These are phyloP conservation scores for Edaphochlamys debaryana DNA, from an alignment of 139 green algal genomes.

Conservation along the genomic window DNA sequence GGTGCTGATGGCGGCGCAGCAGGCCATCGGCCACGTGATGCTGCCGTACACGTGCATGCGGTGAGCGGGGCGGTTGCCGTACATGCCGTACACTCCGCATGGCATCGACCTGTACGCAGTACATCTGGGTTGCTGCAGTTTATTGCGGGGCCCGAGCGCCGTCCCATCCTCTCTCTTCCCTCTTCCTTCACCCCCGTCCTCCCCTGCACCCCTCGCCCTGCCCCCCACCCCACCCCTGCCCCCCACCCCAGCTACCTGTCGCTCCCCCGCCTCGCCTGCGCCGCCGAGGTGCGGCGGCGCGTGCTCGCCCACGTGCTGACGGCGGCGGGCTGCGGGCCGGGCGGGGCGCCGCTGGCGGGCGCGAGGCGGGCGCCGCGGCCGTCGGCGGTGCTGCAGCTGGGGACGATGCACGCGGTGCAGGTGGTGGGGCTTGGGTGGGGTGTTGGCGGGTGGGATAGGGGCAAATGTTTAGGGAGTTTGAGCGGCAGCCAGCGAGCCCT, in stretches of 20 bases:
- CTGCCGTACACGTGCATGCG: conserved; percentile 24
- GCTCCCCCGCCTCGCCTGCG: conserved; percentile 14
- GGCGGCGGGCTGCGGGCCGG: not conserved
- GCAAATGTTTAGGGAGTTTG: too few species aligned
- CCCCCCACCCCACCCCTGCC: not conserved
- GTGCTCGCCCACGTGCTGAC: conserved; percentile 10
- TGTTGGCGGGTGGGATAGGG: too few species aligned
- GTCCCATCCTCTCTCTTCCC: not conserved
- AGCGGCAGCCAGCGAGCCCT: too few species aligned
- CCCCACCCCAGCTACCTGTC: conserved; percentile 24
- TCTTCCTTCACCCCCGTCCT: not conserved
- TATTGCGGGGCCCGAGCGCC: too few species aligned
- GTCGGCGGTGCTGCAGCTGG: conserved; percentile 28
- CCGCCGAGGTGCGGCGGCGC: not conserved
- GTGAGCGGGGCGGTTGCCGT: not conserved
- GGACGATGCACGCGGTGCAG: conserved; percentile 22
- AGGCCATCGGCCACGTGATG: conserved; percentile 35
- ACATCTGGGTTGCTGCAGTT: too few species aligned
- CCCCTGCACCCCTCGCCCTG: not conserved
- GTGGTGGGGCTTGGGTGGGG: not conserved
- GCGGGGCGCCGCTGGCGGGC: not conserved
- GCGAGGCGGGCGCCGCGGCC: not conserved
- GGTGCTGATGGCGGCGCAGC: conserved; percentile 29
- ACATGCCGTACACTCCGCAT: not conserved
- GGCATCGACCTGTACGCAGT: too few species aligned